Evolutionary conservation across 495 filamentous ascomycete genomes (phyloP).

Genomic region (Immersiella caudata): DNA sequence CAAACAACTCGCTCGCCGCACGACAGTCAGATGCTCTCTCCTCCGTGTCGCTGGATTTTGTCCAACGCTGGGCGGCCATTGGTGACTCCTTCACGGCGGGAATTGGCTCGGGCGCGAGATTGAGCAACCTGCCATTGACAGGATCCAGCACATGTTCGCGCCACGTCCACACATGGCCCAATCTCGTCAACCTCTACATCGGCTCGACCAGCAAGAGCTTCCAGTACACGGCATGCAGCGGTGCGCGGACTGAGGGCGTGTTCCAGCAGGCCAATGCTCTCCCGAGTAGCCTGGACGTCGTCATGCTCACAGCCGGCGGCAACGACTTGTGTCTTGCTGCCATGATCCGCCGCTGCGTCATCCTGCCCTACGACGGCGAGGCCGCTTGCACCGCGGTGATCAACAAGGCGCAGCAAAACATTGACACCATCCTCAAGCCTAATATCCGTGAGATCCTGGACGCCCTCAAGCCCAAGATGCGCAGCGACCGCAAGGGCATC

Average conservation of each 20-base stretch:
- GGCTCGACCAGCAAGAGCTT: not conserved
- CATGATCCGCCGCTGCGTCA: not conserved
- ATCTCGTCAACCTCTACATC: not conserved
- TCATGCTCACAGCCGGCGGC: constrained; percentile 1
- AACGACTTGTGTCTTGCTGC: constrained; percentile 2
- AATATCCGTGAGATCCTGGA: too few species aligned
- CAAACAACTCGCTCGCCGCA: too few species aligned
- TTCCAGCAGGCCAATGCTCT: not conserved
- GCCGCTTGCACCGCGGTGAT: too few species aligned
- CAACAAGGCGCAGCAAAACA: too few species aligned
- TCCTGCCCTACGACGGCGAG: too few species aligned
- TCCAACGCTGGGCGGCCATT: not conserved
- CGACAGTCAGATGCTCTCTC: too few species aligned
- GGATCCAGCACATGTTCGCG: not conserved
- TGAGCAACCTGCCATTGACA: not conserved
- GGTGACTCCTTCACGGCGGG: constrained; percentile 1
- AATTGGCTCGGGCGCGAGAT: not conserved
- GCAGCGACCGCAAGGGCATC: too few species aligned
- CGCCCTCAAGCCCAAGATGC: too few species aligned
- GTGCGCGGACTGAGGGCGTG: not conserved
- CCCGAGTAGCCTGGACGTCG: not conserved
- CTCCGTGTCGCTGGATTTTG: not conserved
- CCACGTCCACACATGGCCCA: not conserved
- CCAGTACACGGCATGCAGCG: not conserved
- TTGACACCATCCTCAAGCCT: too few species aligned